These are phyloP conservation scores for sunflower (Helianthus annuus) DNA, from an alignment of 129 eudicot species.

Conservation along the genomic window DNA sequence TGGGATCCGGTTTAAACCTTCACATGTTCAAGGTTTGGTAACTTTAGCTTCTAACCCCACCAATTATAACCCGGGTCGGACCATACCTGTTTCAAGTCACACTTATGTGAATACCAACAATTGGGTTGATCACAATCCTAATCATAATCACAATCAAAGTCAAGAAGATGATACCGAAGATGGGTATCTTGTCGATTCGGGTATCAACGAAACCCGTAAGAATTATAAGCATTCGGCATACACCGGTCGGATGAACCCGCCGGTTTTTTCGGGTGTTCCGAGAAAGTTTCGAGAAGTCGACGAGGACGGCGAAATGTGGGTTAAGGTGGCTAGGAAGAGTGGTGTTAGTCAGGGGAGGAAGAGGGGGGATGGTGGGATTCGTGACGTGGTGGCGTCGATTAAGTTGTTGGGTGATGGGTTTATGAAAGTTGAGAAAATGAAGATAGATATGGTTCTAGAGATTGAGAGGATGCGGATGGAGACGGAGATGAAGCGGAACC, in stretches of 20 bases:
- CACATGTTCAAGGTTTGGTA: constrained; percentile 30
- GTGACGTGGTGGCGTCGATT: constrained; percentile 69
- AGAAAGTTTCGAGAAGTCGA: constrained; percentile 37
- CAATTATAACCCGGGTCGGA: constrained; percentile 23
- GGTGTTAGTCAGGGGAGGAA: constrained; percentile 38
- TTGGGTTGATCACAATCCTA: constrained; percentile 17
- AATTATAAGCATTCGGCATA: neutral
- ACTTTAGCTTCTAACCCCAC: constrained; percentile 34
- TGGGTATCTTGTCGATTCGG: constrained; percentile 17
- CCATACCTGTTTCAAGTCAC: constrained; percentile 17
- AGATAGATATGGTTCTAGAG: constrained; percentile 80
- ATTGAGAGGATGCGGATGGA: constrained; percentile 75
- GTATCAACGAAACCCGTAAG: no score
- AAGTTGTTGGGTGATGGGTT: constrained; percentile 78
- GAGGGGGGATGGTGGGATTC: constrained; percentile 43
- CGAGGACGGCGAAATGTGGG: constrained; percentile 46
- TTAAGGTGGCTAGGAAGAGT: constrained; percentile 40
- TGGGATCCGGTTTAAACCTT: constrained; percentile 44
- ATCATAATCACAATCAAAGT: no score
- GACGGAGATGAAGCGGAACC: constrained; percentile 82
- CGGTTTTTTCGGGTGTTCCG: constrained; percentile 8
- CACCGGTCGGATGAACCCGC: constrained; percentile 14
- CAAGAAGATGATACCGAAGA: constrained; percentile 22
- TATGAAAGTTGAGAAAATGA: constrained; percentile 85
- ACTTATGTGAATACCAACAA: constrained; percentile 29